Conservation (phyloP, 2,329 filamentous ascomycete genomes). For the Aspergillus felis region DNA sequence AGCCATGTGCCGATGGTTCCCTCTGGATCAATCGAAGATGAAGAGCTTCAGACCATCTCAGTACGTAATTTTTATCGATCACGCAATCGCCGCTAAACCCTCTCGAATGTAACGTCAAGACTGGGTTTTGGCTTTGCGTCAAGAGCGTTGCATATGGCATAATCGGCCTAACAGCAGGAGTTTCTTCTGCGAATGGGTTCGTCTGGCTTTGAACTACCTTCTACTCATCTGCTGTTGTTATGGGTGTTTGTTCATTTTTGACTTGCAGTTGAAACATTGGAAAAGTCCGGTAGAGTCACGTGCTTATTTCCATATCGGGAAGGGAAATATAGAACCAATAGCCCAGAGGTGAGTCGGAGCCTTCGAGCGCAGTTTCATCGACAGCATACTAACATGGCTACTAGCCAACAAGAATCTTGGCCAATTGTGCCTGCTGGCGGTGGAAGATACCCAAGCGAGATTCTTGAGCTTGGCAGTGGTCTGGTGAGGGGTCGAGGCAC, state of each 20-base stretch:
- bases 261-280: background rate
- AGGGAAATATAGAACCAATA: background rate
- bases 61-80: slow-evolving; percentile 10
- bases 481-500: background rate
- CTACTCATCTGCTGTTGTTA: background rate
- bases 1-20: too few relatives aligned
- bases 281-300: background rate
- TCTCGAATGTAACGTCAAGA: background rate
- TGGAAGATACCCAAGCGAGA: background rate
- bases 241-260: background rate
- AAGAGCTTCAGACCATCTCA: too few relatives aligned
- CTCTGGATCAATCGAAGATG: too few relatives aligned
- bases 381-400: background rate
- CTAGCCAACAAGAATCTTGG: background rate
- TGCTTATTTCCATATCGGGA: background rate
- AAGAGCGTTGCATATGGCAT: background rate
- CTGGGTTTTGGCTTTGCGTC: background rate
- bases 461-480: background rate
- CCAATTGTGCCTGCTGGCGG: background rate
- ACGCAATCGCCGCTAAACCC: slow-evolving; percentile 22
- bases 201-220: too few relatives aligned
- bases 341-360: background rate
- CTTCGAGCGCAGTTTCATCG: background rate
- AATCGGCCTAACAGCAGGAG: background rate
- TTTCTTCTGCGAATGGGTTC: background rate